Conservation (phyloP, 2,329 filamentous ascomycete species). For the Stemphylium lycopersici region DNA sequence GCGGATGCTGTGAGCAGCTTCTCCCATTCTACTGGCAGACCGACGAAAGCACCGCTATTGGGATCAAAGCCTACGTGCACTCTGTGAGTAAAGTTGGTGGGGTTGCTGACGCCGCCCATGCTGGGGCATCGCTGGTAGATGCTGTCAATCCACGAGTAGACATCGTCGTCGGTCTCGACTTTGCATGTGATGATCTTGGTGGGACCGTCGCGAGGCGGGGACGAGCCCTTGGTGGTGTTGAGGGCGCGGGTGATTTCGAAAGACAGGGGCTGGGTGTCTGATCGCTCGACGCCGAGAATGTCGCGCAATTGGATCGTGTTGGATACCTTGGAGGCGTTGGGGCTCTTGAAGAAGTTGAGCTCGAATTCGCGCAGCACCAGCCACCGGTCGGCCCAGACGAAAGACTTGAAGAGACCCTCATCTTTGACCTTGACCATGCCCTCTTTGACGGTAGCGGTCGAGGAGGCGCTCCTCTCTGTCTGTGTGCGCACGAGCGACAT, state of each 20-base stretch:
- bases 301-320: slow-evolving; percentile 85
- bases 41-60: slow-evolving; percentile 91
- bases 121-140: slow-evolving; percentile 96
- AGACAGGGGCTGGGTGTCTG: slow-evolving; percentile 88
- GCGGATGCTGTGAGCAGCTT: slow-evolving; percentile 94
- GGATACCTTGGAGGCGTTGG: slow-evolving; percentile 80
- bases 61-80: slow-evolving; percentile 98
- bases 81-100: slow-evolving; percentile 95
- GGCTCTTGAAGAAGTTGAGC: slow-evolving; percentile 92
- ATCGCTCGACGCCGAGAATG: slow-evolving; percentile 86
- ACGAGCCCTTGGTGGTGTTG: slow-evolving; percentile 62
- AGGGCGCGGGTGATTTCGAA: slow-evolving; percentile 87
- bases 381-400: slow-evolving; percentile 89
- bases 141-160: slow-evolving; percentile 98
- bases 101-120: slow-evolving; percentile 98
- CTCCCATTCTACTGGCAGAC: slow-evolving; percentile 94
- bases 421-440: slow-evolving; percentile 89
- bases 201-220: slow-evolving; percentile 78
- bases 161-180: slow-evolving; percentile 93
- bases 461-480: slow-evolving; percentile 48
- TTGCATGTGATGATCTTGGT: slow-evolving; percentile 87
- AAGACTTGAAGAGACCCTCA: slow-evolving; percentile 80
- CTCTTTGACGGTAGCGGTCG: slow-evolving; percentile 57
- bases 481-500: slow-evolving; percentile 51
- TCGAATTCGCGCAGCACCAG: slow-evolving; percentile 90